phyloP scores from a whole-genome alignment of 192 early-diverging fungal species.

The Backusella morwellensis region DNA sequence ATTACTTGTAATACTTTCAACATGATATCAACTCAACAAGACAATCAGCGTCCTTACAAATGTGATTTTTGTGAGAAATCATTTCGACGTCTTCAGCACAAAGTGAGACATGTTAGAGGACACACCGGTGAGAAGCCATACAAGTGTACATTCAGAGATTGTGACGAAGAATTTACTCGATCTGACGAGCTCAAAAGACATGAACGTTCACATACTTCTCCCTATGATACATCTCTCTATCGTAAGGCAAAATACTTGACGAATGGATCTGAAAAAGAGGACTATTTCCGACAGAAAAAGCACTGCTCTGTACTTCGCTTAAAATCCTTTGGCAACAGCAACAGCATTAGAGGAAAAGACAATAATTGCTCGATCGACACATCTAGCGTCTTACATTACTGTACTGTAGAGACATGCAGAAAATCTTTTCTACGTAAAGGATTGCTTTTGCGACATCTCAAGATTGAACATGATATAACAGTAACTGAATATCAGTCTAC shows the following conservation, averaged over 20 bases:
- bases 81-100: not conserved
- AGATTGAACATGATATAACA: not conserved
- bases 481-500: not conserved
- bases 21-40: not conserved
- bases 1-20: not conserved
- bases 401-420: not conserved
- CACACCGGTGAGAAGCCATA: slow-evolving; percentile 7
- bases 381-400: not conserved
- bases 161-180: not conserved
- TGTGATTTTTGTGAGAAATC: slow-evolving; percentile 12
- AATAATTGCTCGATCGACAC: too few relatives aligned
- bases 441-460: not conserved
- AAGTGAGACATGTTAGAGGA: slow-evolving; percentile 3
- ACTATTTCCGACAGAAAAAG: slow-evolving; percentile 3
- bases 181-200: slow-evolving; percentile 13
- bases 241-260: not conserved
- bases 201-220: not conserved
- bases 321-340: not conserved
- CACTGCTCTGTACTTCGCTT: slow-evolving; percentile 2
- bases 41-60: not conserved
- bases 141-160: slow-evolving; percentile 3
- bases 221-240: not conserved
- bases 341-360: not conserved
- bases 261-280: not conserved
- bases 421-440: slow-evolving; percentile 9